Base-by-base conservation (phyloP, 2,329 filamentous ascomycete genomes). In the Camptophora hylomeconis region DNA sequence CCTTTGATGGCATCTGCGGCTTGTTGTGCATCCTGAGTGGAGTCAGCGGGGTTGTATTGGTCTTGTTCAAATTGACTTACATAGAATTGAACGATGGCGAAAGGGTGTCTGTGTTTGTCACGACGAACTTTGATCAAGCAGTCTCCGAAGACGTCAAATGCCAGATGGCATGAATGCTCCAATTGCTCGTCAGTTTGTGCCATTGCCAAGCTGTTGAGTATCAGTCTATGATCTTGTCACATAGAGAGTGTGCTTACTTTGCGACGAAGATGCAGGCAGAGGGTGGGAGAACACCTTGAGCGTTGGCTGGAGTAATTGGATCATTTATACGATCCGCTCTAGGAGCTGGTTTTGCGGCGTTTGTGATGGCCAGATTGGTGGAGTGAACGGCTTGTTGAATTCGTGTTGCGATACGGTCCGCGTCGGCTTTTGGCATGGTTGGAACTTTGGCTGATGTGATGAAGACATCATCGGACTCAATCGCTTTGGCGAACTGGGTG, bases 41-140 rank as follows among this genome's bases (percentile, higher is more conserved):
- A 17, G 13, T 44, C 15, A 42, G 36, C 30, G 22, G 31, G 20
- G 7, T 8, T 7, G 5, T 19, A 3, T 4, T 24, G 13, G 23
- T 10, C 4, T 14, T 11, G 3, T 24, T 22, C 10, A 17, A 8
- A 18, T 10, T n/a, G 18, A 23, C 42, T 30, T 40, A 51, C 53
- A 37, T 57, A 47, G 33, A 53, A 58, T 31, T 57, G 54, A 13
- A 56, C 45, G 43, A 57, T 53, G 9, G 47, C 55, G 20, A 45
- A 49, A 1, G 53, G 51, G 9, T 57, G 41, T 7, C 42, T 47
- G 29, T 50, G 48, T 21, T 39, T 44, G 36, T 56, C 46, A 10
- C 44, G 38, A 13, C 50, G 52, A 13, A 56, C 45, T 29, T 54
- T 55, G 26, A 53, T 45, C 36, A 53, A 44, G 25, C 52, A 52